Evolutionary conservation across 305 asterid species (phyloP).

Genomic region (Solanum hybrid): DNA sequence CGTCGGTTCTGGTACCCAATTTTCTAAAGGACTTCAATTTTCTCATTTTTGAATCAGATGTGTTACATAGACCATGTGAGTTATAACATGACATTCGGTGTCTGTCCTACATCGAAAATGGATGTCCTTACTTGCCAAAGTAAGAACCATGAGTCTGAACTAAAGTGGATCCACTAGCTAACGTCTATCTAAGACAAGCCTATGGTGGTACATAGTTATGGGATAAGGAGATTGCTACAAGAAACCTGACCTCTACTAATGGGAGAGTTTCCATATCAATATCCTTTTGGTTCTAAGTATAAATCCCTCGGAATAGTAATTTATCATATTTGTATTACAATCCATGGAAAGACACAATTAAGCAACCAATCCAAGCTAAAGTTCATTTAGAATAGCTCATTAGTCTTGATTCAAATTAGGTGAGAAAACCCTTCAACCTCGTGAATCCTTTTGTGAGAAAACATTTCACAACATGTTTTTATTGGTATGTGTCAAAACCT

Average conservation of each 20-base stretch:
- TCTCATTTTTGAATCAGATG: no score
- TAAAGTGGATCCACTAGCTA: not conserved
- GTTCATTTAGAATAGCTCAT: not conserved
- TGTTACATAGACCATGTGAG: not conserved
- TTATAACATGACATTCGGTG: not conserved
- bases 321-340: not conserved
- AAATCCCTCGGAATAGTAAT: not conserved
- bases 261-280: no score
- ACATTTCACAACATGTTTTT: not conserved
- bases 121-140: not conserved
- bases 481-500: not conserved
- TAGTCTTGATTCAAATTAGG: not conserved
- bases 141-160: not conserved
- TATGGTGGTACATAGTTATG: not conserved
- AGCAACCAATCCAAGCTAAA: not conserved
- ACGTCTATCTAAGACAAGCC: not conserved
- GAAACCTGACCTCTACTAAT: no score
- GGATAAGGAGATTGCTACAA: no score
- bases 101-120: not conserved
- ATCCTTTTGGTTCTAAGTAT: not conserved
- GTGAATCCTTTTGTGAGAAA: not conserved
- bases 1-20: no score
- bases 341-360: not conserved
- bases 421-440: not conserved
- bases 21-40: no score